Percentiles rank a stretch among this genome's conserved stretches.
phyloP scores from a whole-genome alignment of 163 green algal genomes.

The Prototheca cutis region DNA sequence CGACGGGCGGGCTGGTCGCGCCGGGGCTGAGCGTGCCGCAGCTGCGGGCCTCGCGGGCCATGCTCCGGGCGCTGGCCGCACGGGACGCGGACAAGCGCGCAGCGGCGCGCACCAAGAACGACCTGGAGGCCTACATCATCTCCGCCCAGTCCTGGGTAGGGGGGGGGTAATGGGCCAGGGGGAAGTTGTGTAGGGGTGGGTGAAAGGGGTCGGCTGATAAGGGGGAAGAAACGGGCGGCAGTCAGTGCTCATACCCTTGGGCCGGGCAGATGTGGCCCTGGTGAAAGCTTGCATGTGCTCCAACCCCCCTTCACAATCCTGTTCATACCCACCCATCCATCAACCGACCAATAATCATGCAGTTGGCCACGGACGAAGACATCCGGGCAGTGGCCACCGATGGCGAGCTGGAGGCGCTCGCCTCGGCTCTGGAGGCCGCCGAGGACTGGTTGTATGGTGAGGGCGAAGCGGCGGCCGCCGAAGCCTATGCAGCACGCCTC shows the following conservation, averaged over 20 bases:
- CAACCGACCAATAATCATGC: no score
- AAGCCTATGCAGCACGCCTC: constrained; percentile 38
- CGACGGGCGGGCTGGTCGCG: constrained; percentile 21
- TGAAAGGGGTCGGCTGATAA: not conserved
- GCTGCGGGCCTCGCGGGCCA: constrained; percentile 4
- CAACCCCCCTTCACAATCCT: not conserved
- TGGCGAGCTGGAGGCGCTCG: constrained; percentile 58
- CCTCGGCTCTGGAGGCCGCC: constrained; percentile 45
- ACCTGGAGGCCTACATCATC: constrained; percentile 93
- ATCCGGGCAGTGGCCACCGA: constrained; percentile 62
- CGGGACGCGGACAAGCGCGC: constrained; percentile 34
- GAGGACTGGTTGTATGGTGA: constrained; percentile 97
- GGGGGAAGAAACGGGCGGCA: no score
- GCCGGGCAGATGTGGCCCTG: not conserved
- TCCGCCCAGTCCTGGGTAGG: not conserved
- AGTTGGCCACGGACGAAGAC: constrained; percentile 22
- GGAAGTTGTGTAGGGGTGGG: not conserved
- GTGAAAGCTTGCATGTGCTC: not conserved
- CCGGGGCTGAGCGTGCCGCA: constrained; percentile 20
- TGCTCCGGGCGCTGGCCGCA: constrained; percentile 13
- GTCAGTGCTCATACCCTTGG: no score
- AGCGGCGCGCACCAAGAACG: constrained; percentile 68
- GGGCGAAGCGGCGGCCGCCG: constrained; percentile 36
- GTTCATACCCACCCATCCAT: not conserved
- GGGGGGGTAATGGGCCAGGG: not conserved